Evolutionary conservation across 495 filamentous ascomycete species (phyloP).

Genomic region (Podospora sp.): DNA sequence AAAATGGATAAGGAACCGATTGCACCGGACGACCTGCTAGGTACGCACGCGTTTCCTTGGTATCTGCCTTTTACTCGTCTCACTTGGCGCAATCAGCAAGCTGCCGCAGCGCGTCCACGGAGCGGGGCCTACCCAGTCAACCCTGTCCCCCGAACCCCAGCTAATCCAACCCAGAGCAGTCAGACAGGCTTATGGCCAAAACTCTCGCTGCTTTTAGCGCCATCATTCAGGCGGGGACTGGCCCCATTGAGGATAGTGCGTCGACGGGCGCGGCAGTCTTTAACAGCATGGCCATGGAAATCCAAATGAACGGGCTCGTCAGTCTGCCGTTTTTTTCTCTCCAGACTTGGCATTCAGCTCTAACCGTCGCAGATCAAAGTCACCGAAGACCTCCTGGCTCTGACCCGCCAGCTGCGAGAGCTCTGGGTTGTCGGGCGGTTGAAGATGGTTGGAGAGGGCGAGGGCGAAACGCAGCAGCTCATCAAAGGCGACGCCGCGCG

Average conservation of each 20-base stretch:
- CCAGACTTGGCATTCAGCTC: not conserved
- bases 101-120: not conserved
- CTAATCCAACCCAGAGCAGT: constrained; percentile 34
- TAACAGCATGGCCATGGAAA: constrained; percentile 44
- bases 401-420: constrained; percentile 46
- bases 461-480: constrained; percentile 32
- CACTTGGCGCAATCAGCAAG: not conserved
- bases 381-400: constrained; percentile 39
- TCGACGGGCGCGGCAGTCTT: constrained; percentile 40
- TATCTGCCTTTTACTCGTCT: not conserved
- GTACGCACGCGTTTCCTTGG: not conserved
- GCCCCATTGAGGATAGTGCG: constrained; percentile 29
- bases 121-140: too few species aligned
- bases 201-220: constrained; percentile 42
- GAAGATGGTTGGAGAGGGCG: constrained; percentile 38
- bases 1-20: constrained; percentile 22
- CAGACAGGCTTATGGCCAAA: constrained; percentile 43
- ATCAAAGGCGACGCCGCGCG: constrained; percentile 28
- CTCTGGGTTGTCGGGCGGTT: constrained; percentile 49
- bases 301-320: constrained; percentile 35
- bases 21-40: constrained; percentile 18
- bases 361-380: constrained; percentile 31
- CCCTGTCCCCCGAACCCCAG: too few species aligned
- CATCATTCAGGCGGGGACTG: constrained; percentile 37
- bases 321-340: not conserved